Percentiles rank a stretch among this genome's conserved stretches.
These are phyloP conservation scores for Mytilinidion resinicola DNA, from an alignment of 495 filamentous ascomycete species.

Conservation along the genomic window DNA sequence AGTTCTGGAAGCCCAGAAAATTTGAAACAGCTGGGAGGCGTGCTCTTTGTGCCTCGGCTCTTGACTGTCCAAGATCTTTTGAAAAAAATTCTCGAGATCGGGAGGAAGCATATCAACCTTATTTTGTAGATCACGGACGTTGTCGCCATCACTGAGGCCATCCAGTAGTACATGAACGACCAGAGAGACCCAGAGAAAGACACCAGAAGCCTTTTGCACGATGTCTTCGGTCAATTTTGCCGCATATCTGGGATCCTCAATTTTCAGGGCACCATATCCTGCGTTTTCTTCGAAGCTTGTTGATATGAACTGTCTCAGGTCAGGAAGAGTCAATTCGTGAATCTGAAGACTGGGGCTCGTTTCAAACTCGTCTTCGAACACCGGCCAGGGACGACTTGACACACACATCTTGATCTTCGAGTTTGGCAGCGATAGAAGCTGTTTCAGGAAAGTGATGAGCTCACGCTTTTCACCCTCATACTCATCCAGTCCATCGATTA, in stretches of 20 bases:
- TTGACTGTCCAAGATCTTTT: neutral
- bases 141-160: neutral
- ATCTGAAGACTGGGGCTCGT: slow-evolving; percentile 2
- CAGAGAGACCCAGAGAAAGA: slow-evolving; percentile 8
- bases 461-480: slow-evolving; percentile 4
- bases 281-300: neutral
- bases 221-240: neutral
- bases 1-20: neutral
- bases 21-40: neutral
- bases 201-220: slow-evolving; percentile 3
- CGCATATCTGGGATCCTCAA: neutral
- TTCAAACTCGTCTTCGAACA: slow-evolving; percentile 12
- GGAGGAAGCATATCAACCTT: neutral
- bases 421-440: neutral
- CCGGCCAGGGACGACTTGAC: slow-evolving; percentile 12
- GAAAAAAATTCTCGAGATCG: neutral
- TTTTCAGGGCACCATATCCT: neutral
- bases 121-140: neutral
- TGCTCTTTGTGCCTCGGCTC: neutral
- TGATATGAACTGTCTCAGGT: slow-evolving; percentile 1
- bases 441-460: slow-evolving; percentile 13
- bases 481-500: slow-evolving; percentile 15
- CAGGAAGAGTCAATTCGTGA: slow-evolving; percentile 2
- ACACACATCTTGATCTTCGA: slow-evolving; percentile 8
- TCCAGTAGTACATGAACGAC: neutral